Evolutionary conservation across 2,329 filamentous ascomycete genomes (phyloP).

Genomic region (Beauveria medogensis): DNA sequence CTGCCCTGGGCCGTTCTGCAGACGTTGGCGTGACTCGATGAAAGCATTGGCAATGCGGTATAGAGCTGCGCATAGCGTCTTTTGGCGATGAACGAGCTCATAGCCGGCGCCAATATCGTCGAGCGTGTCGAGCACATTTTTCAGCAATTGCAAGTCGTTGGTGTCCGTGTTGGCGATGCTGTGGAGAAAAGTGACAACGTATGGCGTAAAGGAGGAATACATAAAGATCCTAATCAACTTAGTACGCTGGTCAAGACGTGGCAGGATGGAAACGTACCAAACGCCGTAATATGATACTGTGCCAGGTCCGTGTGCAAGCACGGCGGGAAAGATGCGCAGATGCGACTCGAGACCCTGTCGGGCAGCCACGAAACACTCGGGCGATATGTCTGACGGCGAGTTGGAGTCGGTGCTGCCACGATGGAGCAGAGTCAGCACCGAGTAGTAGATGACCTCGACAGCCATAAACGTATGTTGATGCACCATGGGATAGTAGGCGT

Average conservation of each 20-base stretch:
- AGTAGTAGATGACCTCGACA: conserved; percentile 16
- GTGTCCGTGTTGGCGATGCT: conserved; percentile 13
- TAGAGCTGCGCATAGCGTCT: conserved; percentile 3
- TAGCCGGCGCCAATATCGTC: not conserved
- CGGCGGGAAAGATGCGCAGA: conserved; percentile 12
- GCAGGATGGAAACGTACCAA: conserved; percentile 11
- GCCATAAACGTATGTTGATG: conserved; percentile 14
- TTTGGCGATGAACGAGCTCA: conserved; percentile 4
- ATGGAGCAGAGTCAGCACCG: conserved; percentile 15
- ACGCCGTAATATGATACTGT: conserved; percentile 15
- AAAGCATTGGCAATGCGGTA: conserved; percentile 5
- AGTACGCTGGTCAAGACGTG: not conserved
- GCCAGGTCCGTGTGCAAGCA: conserved; percentile 8
- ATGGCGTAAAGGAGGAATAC: conserved; percentile 17
- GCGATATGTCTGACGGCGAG: conserved; percentile 11
- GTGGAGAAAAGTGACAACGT: conserved; percentile 17
- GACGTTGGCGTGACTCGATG: not conserved
- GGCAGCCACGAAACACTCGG: conserved; percentile 15
- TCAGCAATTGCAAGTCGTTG: conserved; percentile 11
- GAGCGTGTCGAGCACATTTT: conserved; percentile 6
- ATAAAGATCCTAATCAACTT: conserved; percentile 14
- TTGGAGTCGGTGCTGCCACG: conserved; percentile 13
- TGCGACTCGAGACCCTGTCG: conserved; percentile 14
- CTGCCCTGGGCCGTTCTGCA: not conserved
- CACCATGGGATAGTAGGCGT: conserved; percentile 13